phyloP scores from a whole-genome alignment of 306 rosid species.

The Ormosia semicastrata region DNA sequence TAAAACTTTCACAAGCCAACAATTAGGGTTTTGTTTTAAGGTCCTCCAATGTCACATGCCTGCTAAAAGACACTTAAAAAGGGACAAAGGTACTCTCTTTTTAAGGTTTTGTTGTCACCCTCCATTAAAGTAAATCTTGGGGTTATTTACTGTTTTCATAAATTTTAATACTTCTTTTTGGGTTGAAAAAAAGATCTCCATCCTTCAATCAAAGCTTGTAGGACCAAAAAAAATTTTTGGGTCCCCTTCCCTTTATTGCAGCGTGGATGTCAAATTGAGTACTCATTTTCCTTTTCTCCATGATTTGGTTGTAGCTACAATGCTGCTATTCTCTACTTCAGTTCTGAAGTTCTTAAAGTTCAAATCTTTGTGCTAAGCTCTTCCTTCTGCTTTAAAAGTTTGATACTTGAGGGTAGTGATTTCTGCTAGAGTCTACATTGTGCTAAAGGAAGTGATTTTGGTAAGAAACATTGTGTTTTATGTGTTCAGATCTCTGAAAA shows the following conservation, averaged over 20 bases:
- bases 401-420: constrained; percentile 26
- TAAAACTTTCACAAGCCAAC: constrained; percentile 3
- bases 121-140: constrained; percentile 38
- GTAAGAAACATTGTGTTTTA: constrained; percentile 32
- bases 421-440: constrained; percentile 33
- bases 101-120: constrained; percentile 32
- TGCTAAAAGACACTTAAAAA: constrained; percentile 26
- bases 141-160: constrained; percentile 24
- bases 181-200: constrained; percentile 17
- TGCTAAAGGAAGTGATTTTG: constrained; percentile 42
- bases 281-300: constrained; percentile 47
- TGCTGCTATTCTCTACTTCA: constrained; percentile 25
- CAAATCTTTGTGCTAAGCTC: constrained; percentile 23
- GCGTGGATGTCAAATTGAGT: constrained; percentile 41
- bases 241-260: constrained; percentile 69
- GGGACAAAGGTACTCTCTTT: constrained; percentile 38
- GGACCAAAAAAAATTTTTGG: constrained; percentile 34
- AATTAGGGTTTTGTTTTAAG: constrained; percentile 24
- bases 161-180: not conserved
- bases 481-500: constrained; percentile 51
- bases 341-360: constrained; percentile 12
- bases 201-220: constrained; percentile 34
- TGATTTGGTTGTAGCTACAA: constrained; percentile 41
- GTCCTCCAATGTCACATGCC: constrained; percentile 42
- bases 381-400: constrained; percentile 22